Conservation (phyloP, 768 basidiomycete genomes). For the Suillus plorans region DNA sequence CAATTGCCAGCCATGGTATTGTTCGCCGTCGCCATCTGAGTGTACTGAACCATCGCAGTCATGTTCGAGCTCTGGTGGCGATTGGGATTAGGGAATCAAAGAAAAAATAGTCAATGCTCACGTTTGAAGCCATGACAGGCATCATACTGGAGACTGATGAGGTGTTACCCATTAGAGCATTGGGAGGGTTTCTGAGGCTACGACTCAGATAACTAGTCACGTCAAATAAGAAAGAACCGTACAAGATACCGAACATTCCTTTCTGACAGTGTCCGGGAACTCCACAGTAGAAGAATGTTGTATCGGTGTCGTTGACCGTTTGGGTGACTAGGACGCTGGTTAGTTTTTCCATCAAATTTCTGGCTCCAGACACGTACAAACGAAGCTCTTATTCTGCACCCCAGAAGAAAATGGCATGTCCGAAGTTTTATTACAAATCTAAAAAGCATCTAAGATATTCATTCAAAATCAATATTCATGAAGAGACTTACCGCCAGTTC, state of each 20-base stretch:
- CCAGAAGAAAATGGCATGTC: constrained; percentile 66
- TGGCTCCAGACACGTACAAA: constrained; percentile 43
- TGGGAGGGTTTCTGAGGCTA: constrained; percentile 52
- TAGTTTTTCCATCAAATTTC: background rate
- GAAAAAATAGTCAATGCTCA: constrained; percentile 25
- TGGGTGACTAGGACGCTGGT: constrained; percentile 52
- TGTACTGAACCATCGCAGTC: constrained; percentile 54
- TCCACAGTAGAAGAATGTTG: constrained; percentile 76
- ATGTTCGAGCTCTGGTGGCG: constrained; percentile 50
- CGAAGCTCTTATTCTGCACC: constrained; percentile 58
- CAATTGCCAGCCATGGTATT: constrained; percentile 51
- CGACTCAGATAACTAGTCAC: constrained; percentile 10
- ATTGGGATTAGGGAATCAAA: constrained; percentile 3
- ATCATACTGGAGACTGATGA: constrained; percentile 56
- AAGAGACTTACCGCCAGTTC: constrained; percentile 35
- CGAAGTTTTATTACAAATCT: constrained; percentile 70
- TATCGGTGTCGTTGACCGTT: constrained; percentile 69
- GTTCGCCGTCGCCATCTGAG: constrained; percentile 45
- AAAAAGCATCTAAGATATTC: background rate
- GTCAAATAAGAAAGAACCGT: constrained; percentile 13
- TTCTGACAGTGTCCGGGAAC: constrained; percentile 71
- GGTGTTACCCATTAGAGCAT: constrained; percentile 39
- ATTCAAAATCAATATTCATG: background rate
- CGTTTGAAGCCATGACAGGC: constrained; percentile 44
- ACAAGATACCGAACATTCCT: constrained; percentile 86